These are phyloP conservation scores for Lachnellula subtilissima DNA, from an alignment of 2,329 filamentous ascomycete genomes.

Conservation along the genomic window DNA sequence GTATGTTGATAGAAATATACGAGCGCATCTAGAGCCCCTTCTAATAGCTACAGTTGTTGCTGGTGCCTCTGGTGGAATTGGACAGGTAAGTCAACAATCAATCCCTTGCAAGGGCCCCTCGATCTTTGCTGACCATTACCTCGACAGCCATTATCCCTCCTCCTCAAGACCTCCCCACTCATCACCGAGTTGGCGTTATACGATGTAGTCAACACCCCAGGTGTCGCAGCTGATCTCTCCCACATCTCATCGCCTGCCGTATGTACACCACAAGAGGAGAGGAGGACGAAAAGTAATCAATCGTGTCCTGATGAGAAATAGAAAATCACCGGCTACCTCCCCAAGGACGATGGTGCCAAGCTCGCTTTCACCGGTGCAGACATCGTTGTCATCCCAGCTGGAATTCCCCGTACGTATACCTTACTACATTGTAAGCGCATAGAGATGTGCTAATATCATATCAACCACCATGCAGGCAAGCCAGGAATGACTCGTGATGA, in stretches of 20 bases:
- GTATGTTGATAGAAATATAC: conserved; percentile 35
- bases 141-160: conserved; percentile 82
- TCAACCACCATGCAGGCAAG: conserved; percentile 61
- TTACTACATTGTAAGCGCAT: conserved; percentile 1
- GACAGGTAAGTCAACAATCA: conserved; percentile 62
- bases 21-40: not conserved
- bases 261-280: conserved; percentile 38
- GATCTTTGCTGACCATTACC: conserved; percentile 13
- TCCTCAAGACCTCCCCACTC: conserved; percentile 84
- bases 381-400: conserved; percentile 94
- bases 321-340: conserved; percentile 86
- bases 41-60: conserved; percentile 61
- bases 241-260: conserved; percentile 91
- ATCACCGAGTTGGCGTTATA: conserved; percentile 93
- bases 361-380: conserved; percentile 86
- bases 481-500: conserved; percentile 99
- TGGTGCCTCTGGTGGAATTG: conserved; percentile 97
- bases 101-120: not conserved
- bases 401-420: conserved; percentile 78
- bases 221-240: conserved; percentile 91
- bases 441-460: conserved; percentile 11
- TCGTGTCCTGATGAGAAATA: conserved; percentile 33
- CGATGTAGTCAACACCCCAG: conserved; percentile 98
- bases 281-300: conserved; percentile 33
- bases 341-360: conserved; percentile 80